Evolutionary conservation across 2,329 filamentous ascomycete species (phyloP).

Genomic region (Arthroderma uncinatum): DNA sequence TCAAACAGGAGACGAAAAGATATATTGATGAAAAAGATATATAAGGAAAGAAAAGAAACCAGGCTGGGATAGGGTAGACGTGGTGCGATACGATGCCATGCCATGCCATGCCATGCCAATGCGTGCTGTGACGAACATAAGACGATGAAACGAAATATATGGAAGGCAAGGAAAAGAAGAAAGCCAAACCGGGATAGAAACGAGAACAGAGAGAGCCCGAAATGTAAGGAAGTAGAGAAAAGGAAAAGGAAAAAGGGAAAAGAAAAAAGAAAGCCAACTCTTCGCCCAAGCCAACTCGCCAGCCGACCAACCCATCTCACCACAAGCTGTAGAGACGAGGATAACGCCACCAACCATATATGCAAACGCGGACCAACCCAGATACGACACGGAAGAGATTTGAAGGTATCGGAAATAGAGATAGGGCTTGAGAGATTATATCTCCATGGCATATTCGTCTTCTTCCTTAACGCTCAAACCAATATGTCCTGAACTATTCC

Average conservation of each 20-base stretch:
- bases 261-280: not conserved
- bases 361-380: not conserved
- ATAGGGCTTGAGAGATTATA: slow-evolving; percentile 24
- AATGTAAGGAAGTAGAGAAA: too few relatives aligned
- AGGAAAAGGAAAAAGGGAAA: not conserved
- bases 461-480: slow-evolving; percentile 80
- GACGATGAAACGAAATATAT: not conserved
- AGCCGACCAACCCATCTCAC: not conserved
- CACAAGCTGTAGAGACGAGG: not conserved
- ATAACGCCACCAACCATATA: not conserved
- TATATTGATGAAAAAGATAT: not conserved
- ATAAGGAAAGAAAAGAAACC: not conserved
- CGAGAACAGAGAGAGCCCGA: not conserved
- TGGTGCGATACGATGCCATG: not conserved
- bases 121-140: not conserved
- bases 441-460: slow-evolving; percentile 82
- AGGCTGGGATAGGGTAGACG: too few relatives aligned
- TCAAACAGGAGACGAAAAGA: not conserved
- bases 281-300: not conserved
- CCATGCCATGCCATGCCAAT: slow-evolving; percentile 1
- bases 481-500: slow-evolving; percentile 42
- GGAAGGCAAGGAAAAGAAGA: not conserved
- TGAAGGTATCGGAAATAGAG: not conserved
- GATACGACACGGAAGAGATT: not conserved
- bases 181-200: not conserved